Evolutionary conservation across 176 grass and related monocot genomes (phyloP), one percentile per base, ranked within the genome.

Genomic region (Raddia guianensis): DNA sequence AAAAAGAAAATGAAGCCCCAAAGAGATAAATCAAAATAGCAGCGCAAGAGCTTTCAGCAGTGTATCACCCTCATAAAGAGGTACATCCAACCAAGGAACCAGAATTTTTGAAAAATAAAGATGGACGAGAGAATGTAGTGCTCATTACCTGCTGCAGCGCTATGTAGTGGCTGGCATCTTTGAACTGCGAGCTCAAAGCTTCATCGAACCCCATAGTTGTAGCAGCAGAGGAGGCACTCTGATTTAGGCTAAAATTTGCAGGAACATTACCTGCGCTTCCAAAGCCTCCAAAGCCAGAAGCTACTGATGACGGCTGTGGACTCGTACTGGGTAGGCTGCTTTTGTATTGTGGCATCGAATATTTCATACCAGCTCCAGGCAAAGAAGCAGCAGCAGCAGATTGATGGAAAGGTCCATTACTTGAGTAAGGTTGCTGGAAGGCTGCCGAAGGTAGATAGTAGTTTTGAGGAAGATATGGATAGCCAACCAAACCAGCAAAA

Each of bases 321-420:
- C 84, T 95, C 15, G 75, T 68, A 64, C 75, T 75, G 67, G 92
- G 88, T 77, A 91, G 81, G 67, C 82, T 90, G 80, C 79, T 90
- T 82, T 99, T 99, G 73, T 91, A 99, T 72, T 93, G 96, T 52
- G 90, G 96, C 76, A 93, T 84, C 6, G 86, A 91, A 72, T 95
- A 91, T 66, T 99, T 95, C 79, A 91, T 87, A 79, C 88, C 90
- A 43, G 90, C 75, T 79, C 75, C 90, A 75, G 92, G 90, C 18
- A 93, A 81, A 50, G 86, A 58, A 81, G 77, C 69, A 80, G 79
- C 79, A 73, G 54, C 68, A 73, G 77, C 79, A 66, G 90, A 90
- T 86, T 93, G 96, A 63, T 93, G 90, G 86, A 95, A 93, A 62
- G 86, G 84, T 73, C 88, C 90, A 83, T 93, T 98, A 81, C 78